A percentile compares a stretch with the other conserved stretches of the same genome.
phyloP scores from a whole-genome alignment of 2,329 filamentous ascomycete species.

The Alternaria consortialis region DNA sequence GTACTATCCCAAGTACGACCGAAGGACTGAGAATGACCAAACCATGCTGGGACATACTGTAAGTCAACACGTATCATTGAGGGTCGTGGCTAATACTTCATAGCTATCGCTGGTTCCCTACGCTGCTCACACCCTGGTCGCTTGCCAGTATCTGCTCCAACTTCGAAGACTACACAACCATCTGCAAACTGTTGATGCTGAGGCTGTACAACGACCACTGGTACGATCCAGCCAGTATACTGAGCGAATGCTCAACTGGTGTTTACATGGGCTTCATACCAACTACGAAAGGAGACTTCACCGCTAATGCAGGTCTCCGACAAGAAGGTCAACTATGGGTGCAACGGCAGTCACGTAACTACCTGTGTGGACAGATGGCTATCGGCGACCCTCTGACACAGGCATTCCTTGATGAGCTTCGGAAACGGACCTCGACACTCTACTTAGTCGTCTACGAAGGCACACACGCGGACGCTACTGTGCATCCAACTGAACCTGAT shows the following conservation, averaged over 20 bases:
- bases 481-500: slow-evolving; percentile 36
- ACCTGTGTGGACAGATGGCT: slow-evolving; percentile 42
- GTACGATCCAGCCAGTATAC: slow-evolving; percentile 30
- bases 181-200: slow-evolving; percentile 41
- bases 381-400: slow-evolving; percentile 34
- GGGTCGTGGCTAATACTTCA: background rate
- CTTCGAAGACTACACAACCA: slow-evolving; percentile 41
- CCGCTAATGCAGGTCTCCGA: background rate
- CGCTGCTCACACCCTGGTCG: slow-evolving; percentile 35
- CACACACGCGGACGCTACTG: slow-evolving; percentile 35
- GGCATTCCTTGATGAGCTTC: slow-evolving; percentile 33
- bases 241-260: slow-evolving; percentile 33
- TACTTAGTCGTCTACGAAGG: slow-evolving; percentile 42
- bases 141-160: slow-evolving; percentile 42
- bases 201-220: slow-evolving; percentile 39
- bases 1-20: slow-evolving; percentile 35
- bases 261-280: slow-evolving; percentile 42
- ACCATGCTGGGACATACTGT: slow-evolving; percentile 45
- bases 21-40: slow-evolving; percentile 39
- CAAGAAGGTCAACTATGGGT: slow-evolving; percentile 18
- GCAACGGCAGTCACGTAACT: slow-evolving; percentile 35
- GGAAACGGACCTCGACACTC: slow-evolving; percentile 28
- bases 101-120: slow-evolving; percentile 42
- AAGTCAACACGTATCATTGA: slow-evolving; percentile 7
- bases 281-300: slow-evolving; percentile 32